Evolutionary conservation across 2,329 filamentous ascomycete genomes (phyloP).

Genomic region (Fusarium sp.): DNA sequence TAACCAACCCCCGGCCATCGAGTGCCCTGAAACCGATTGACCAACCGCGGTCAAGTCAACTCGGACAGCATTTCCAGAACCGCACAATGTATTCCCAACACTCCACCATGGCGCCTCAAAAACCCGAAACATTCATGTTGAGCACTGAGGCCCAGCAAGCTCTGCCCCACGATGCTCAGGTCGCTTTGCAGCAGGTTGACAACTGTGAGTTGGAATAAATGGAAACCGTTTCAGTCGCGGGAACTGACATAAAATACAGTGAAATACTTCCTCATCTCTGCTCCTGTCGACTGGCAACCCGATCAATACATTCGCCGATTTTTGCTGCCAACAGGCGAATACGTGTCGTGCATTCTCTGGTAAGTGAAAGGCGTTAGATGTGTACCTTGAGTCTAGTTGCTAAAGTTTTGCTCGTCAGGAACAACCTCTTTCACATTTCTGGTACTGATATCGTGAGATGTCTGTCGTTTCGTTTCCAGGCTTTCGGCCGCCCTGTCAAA

Average conservation of each 20-base stretch:
- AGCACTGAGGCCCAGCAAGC: slow-evolving; percentile 97
- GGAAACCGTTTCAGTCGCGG: slow-evolving; percentile 6
- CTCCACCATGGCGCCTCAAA: slow-evolving; percentile 90
- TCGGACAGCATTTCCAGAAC: slow-evolving; percentile 36
- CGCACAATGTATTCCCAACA: slow-evolving; percentile 81
- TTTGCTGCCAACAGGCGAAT: slow-evolving; percentile 95
- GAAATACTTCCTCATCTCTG: slow-evolving; percentile 99
- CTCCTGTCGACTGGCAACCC: slow-evolving; percentile 95
- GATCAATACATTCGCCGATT: slow-evolving; percentile 98
- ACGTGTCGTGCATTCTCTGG: slow-evolving; percentile 98
- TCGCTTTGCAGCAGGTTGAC: slow-evolving; percentile 97
- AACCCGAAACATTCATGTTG: slow-evolving; percentile 98
- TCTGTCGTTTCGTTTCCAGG: slow-evolving; percentile 97
- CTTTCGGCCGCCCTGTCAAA: slow-evolving; percentile 97
- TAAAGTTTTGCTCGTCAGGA: slow-evolving; percentile 53
- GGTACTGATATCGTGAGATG: slow-evolving; percentile 99
- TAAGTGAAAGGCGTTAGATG: slow-evolving; percentile 19
- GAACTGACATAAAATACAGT: slow-evolving; percentile 64
- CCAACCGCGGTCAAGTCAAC: slow-evolving; percentile 44
- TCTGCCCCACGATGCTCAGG: slow-evolving; percentile 94
- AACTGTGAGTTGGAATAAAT: slow-evolving; percentile 73
- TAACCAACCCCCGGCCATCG: slow-evolving; percentile 27
- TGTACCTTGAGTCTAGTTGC: background rate
- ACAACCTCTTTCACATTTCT: slow-evolving; percentile 99
- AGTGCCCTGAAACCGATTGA: slow-evolving; percentile 41